Evolutionary conservation across 2,329 filamentous ascomycete genomes (phyloP), one percentile per base, ranked within the genome.

Genomic region (Juglanconis sp.): DNA sequence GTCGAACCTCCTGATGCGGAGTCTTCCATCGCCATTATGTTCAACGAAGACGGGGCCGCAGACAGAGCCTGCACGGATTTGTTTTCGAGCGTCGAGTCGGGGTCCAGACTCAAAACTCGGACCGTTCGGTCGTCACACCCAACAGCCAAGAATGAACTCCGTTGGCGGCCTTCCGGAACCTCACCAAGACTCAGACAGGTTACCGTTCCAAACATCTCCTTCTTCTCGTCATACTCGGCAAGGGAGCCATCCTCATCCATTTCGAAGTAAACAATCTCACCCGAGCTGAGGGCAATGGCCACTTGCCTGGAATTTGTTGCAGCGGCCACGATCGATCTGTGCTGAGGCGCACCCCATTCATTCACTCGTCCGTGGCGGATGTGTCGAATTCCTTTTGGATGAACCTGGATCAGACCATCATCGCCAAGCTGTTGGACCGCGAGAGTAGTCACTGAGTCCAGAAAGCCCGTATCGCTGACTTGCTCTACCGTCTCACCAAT

Each of bases 401-500:
- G 93, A 5, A 99, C 91, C 72, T 99, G 95, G 17, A 99, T 87
- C 46, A 98, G 80, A 32, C 92, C 91, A 71, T 96, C 91, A 59
- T 97, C 92, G 47, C 95, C 96, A 53, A 99, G 87, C 68, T 97
- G 91, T 70, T 97, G 94, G 5, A 96, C 92, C 6, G 93, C 93
- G 15, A 99, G 79, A 0, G 96, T 99, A 2, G 93, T 88, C 8
- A 95, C 92, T 10, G 89, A 89, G 0, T 91, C 90, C 9, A 98
- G 78, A 70, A 99, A 97, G 0, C 94, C 92, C 9, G 93, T 96
- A 70, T 98, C 92, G 7, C 88, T 92, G 3, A 97, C 92, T 75
- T 98, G 92, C 72, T 97, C 93, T 0, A 99, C 95, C 1, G 93
- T 96, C 72, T 99, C 95, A 4, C 94, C 95, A 65, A 99, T 97